Evolutionary conservation across 768 basidiomycete genomes (phyloP).

Genomic region (Rhodotorula graminis): DNA sequence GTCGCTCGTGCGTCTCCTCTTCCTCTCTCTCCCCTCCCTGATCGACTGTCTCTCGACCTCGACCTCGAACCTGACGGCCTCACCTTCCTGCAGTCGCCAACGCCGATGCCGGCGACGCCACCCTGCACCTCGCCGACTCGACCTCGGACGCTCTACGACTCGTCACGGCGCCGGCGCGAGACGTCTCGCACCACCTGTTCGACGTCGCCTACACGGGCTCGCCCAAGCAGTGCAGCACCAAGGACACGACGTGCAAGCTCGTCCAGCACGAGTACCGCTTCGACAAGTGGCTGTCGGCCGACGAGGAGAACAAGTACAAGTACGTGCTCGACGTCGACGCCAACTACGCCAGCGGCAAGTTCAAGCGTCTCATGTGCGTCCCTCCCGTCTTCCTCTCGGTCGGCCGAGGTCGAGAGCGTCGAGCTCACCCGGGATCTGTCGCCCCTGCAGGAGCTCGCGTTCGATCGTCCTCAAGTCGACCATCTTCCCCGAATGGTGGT

Average conservation of each 20-base stretch:
- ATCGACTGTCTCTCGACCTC: not conserved
- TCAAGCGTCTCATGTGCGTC: slow-evolving; percentile 28
- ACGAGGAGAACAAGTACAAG: slow-evolving; percentile 41
- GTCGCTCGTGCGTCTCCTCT: slow-evolving; percentile 13
- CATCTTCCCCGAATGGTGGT: slow-evolving; percentile 40
- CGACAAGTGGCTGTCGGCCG: not conserved
- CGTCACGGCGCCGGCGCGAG: not conserved
- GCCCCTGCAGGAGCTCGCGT: slow-evolving; percentile 14
- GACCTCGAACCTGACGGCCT: too few relatives aligned
- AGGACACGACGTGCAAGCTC: slow-evolving; percentile 36
- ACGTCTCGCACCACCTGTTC: slow-evolving; percentile 32
- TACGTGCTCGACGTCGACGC: slow-evolving; percentile 42
- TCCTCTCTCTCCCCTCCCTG: too few relatives aligned
- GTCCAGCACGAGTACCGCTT: slow-evolving; percentile 30
- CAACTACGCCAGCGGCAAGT: slow-evolving; percentile 29
- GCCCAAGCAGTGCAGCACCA: slow-evolving; percentile 37
- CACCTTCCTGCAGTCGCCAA: slow-evolving; percentile 22
- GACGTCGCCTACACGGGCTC: slow-evolving; percentile 39
- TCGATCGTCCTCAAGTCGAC: slow-evolving; percentile 39
- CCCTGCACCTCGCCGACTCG: slow-evolving; percentile 18
- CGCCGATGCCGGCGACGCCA: not conserved
- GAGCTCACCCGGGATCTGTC: too few relatives aligned
- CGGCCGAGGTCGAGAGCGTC: too few relatives aligned
- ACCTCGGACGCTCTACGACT: slow-evolving; percentile 17
- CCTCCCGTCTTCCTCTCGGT: not conserved